Evolutionary conservation across 179 eudicot species (phyloP), one percentile per base, ranked within the genome.

Genomic region (Vitellaria paradoxa): DNA sequence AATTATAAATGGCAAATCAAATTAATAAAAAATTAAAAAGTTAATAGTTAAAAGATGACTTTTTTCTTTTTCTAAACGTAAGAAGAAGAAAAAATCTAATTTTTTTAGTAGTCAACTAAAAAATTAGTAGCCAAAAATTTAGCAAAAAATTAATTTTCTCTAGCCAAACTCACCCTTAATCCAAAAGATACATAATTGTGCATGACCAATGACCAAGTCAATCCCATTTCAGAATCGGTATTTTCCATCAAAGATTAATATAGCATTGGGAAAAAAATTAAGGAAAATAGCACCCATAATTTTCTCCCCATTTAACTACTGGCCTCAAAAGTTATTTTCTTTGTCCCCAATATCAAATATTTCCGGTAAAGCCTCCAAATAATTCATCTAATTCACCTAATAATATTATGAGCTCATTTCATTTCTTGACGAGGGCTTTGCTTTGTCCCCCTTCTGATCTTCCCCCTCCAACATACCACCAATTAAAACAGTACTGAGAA

Each of bases 361-460:
- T 72, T 23, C 30, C 46, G 61, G 37, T 20, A 65, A 55, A 76
- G 73, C 80, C 80, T 77, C 82, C 40, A 75, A 75, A 30, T 65
- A 56, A 76, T 60, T 75, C 56, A 5, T 47, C 66, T 26, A n/a
- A 70, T 3, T 37, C 18, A 6, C 70, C 65, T 65, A 61, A 67
- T 56, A 72, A 61, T 20, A 65, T 37, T 20, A 65, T 37, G 18
- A 37, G 47, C 47, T n/a, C 26, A 67, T 49, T 57, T 60, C 49
- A 67, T 74, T 42, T 70, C 67, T 82, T 65, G 20, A 78, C 56
- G 81, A 62, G 68, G 76, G 52, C 77, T 82, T 82, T 70, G 76
- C 76, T 78, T 78, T 72, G 60, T 56, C 46, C 80, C 49, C 75
- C 80, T 81, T 79, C 73, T 64, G 84, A 77, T 80, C 84, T 81